These are phyloP conservation scores for Daldinia eschscholtzii DNA, from an alignment of 2,329 filamentous ascomycete genomes.

Conservation along the genomic window DNA sequence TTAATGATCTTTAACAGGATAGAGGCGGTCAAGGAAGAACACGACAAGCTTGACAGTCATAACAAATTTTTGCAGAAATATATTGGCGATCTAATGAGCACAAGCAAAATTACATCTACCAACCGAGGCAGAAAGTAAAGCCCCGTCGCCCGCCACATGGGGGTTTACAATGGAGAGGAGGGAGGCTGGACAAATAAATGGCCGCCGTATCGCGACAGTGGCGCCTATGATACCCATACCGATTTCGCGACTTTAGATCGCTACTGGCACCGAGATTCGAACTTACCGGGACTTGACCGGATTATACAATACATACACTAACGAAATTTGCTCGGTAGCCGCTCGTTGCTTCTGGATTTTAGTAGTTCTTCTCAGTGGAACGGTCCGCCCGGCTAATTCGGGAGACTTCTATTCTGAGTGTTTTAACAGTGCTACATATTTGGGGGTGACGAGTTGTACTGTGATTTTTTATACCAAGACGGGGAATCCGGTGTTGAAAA, in stretches of 20 bases:
- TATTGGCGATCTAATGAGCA: constrained; percentile 94
- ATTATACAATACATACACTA: constrained; percentile 16
- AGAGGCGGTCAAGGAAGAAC: constrained; percentile 92
- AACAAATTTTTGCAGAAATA: constrained; percentile 99
- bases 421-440: constrained; percentile 35
- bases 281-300: constrained; percentile 21
- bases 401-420: constrained; percentile 39
- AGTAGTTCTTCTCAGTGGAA: constrained; percentile 29
- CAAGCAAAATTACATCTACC: constrained; percentile 77
- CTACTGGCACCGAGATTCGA: constrained; percentile 23
- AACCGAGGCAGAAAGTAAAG: constrained; percentile 67
- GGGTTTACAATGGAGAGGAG: constrained; percentile 17
- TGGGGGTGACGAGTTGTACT: constrained; percentile 42
- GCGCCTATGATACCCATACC: constrained; percentile 40
- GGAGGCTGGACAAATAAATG: constrained; percentile 24
- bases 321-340: constrained; percentile 30
- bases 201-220: constrained; percentile 26
- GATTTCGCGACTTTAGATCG: constrained; percentile 36
- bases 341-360: constrained; percentile 31
- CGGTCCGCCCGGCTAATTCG: constrained; percentile 17
- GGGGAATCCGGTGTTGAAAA: constrained; percentile 51
- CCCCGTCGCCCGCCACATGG: background rate
- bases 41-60: constrained; percentile 95
- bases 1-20: constrained; percentile 92
- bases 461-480: constrained; percentile 50